Base-by-base conservation (phyloP, 345 rosid genomes). In the Mercurialis annua region DNA sequence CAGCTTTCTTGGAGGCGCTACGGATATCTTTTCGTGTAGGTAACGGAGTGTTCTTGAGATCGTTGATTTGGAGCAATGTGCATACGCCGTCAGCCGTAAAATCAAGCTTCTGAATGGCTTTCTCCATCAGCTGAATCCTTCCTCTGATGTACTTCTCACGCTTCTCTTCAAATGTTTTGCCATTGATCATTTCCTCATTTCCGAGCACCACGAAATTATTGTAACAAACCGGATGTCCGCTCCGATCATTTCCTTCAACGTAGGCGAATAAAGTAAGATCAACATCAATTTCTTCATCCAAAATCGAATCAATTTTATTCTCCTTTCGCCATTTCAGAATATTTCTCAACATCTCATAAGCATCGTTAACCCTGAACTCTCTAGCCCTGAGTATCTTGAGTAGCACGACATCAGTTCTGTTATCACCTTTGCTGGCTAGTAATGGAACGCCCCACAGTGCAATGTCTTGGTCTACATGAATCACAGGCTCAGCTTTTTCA, bases 71-170 rank as follows among this genome's bases (percentile, higher is more conserved):
- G 4, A 73, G 69, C 7, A 68, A 44, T 48, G 71, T 16, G 26
- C 64, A 67, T 36, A 6, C 50, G 15, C 69, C 69, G 36, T 68
- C 69, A 12, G 77, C 72, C 21, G 47, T 68, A 59, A 73, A 63
- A 46, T 73, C 73, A 2, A 73, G 64, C 59, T 62, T 56, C 8
- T 47, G 55, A 34, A 73, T 64, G 5, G 64, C 47, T 33, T 55
- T 67, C 64, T 68, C 77, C 77, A 73, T 73, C 24, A 67, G 47
- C 62, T 68, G 71, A 54, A 73, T 68, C 59, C 77, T 62, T 47
- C 72, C 52, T 21, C 77, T 67, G 68, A 68, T 3, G 18, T 62
- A 40, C 50, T 68, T 67, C 44, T 68, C 67, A 2, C 63, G 61
- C 48, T 57, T 67, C 38, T 54, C 67, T 49, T 67, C 77, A 16